Base-by-base conservation (phyloP, 2,329 filamentous ascomycete species). In the Arthrobotrys megalospora region DNA sequence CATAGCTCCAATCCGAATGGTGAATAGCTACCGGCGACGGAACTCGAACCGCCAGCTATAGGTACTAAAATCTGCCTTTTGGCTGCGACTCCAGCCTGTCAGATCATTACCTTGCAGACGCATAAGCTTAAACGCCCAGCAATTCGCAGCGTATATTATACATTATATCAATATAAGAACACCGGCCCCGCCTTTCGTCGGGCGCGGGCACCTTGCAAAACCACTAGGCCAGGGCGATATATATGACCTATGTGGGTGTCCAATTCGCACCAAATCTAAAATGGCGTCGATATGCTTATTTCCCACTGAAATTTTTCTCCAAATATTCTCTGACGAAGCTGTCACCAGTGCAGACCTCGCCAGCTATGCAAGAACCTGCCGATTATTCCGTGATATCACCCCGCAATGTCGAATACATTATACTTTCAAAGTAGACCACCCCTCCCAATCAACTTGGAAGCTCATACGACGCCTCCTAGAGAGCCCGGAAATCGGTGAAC, bases 341-440 rank as follows among this genome's bases (percentile, higher is more conserved):
- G 1, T 38, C 36, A 8, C 36, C 36, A 2, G 8, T 38, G 14
- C n/a, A 0, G 60, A 72, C 36, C 34, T 71, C 24, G 36, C 1
- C 16, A 19, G 16, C 12, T 71, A 55, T 32, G 14, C 45, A 24
- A 4, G 6, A 11, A 36, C 41, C 12, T 71, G 52, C 21, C 55
- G 36, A 47, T 11, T 36, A 28, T 64, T 71, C 58, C 28, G 38
- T 10, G 21, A 34, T 41, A 69, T 71, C 34, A 19, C 43, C 14
- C 12, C 47, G 10, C 53, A 45, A 50, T 53, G 53, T 55, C 63
- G 63, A 16, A 34, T 71, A 32, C 21, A 63, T 45, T 64, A 71
- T n/a, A 64, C 14, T 6, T 71, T 71, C 58, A 36, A 24, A 32
- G 68, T 71, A 8, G 68, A 71, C 21, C n/a, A 21, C 21, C 19